phyloP scores from a whole-genome alignment of 768 basidiomycete genomes.

The Leccinum broughii region DNA sequence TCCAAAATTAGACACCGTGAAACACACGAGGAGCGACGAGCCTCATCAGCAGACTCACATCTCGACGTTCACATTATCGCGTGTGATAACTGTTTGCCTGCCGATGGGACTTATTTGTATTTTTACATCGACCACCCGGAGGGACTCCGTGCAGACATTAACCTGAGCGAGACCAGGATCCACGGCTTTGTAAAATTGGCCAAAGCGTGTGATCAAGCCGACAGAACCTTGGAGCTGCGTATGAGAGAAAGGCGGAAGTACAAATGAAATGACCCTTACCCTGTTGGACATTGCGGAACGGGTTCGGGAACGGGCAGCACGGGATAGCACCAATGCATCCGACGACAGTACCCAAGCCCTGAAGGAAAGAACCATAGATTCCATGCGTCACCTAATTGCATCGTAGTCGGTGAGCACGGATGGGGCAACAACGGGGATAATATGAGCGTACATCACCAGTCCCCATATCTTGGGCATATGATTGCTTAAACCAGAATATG shows the following conservation, averaged over 20 bases:
- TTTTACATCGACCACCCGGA: conserved; percentile 90
- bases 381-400: conserved; percentile 69
- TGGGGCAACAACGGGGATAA: not conserved
- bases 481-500: conserved; percentile 54
- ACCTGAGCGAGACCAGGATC: conserved; percentile 91
- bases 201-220: conserved; percentile 90
- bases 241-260: conserved; percentile 18
- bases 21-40: not conserved
- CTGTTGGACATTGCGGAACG: conserved; percentile 83
- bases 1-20: conserved; percentile 3
- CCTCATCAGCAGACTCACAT: conserved; percentile 52
- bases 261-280: conserved; percentile 41
- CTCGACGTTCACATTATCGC: conserved; percentile 95
- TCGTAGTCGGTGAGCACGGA: conserved; percentile 1
- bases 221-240: conserved; percentile 61
- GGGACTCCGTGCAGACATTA: conserved; percentile 90
- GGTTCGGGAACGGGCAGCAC: conserved; percentile 83
- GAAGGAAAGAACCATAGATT: conserved; percentile 79
- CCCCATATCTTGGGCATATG: conserved; percentile 90
- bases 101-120: conserved; percentile 92
- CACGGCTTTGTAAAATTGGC: conserved; percentile 94
- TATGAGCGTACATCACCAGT: conserved; percentile 46
- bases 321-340: conserved; percentile 78
- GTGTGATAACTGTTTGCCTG: conserved; percentile 86
- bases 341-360: conserved; percentile 63